Base-by-base conservation (phyloP, 257 asterid genomes). In the Handroanthus guayacan region DNA sequence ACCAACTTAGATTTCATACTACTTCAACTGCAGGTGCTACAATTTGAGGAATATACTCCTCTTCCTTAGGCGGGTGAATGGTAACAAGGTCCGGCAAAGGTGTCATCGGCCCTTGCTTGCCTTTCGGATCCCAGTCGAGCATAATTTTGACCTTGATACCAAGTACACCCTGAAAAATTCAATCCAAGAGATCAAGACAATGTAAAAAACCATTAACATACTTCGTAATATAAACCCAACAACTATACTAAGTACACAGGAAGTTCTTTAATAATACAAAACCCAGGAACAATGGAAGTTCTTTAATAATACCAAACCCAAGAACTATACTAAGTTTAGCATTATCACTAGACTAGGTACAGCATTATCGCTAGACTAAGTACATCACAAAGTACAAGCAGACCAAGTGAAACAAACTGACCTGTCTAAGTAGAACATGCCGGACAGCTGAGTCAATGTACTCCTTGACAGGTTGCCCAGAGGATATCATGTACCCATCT, bases 71-170 rank as follows among this genome's bases (percentile, higher is more conserved):
- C 5, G 79, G 83, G 39, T 75, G 82, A 34, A 82, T 82, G 64
- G 81, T 78, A 16, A 82, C 86, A 16, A 82, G 79, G 62, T 82
- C 86, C 2, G 86, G 83, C 75, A 82, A 51, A 17, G 79, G 81
- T 17, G 83, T 82, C 0, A 41, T 71, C 10, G 83, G 86, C 45
- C 83, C 83, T 5, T 69, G 68, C 76, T 78, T 78, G 66, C 81
- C 81, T 80, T 82, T 78, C 0, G 86, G 86, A 62, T 82, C 83
- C 83, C 86, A 78, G 69, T 82, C 86, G 3, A 78, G 83, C 86
- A 78, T 82, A 34, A 78, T 78, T 43, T 82, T 82, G 5, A 78
- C 86, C 82, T 78, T 82, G 75, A 82, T 82, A 39, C 86, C 86
- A 7, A 82, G 82, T 6, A 82, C 85, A 3, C 85, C 85, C 85